Conservation (phyloP, 805 yeast genomes). For the Metschnikowia sp. region DNA sequence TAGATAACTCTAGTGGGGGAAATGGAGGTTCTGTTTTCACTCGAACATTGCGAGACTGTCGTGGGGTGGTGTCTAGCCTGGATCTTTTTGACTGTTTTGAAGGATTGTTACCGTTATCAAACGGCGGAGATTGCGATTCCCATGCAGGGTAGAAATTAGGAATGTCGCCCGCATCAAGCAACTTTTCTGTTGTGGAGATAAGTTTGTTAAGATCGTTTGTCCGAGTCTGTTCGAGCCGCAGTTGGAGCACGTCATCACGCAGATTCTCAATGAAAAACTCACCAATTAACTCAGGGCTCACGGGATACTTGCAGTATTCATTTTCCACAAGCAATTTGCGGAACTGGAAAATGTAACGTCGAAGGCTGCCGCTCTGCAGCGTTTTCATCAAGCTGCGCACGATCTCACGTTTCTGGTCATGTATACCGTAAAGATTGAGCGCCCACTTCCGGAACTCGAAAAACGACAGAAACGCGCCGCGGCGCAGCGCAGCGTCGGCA, state of each 20-base stretch:
- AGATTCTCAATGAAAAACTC: constrained; percentile 4
- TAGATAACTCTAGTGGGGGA: background rate
- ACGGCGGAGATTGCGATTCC: background rate
- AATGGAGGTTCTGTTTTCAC: background rate
- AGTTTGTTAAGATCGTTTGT: background rate
- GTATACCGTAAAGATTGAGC: background rate
- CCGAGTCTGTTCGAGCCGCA: background rate
- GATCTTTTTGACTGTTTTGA: background rate
- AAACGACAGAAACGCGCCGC: constrained; percentile 1
- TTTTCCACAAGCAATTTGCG: constrained; percentile 1
- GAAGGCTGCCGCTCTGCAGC: background rate
- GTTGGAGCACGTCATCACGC: constrained; percentile 1
- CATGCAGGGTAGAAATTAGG: background rate
- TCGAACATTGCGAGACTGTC: constrained; percentile 3
- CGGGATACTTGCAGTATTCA: constrained; percentile 1
- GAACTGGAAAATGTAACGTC: constrained; percentile 1
- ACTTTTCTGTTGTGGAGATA: background rate
- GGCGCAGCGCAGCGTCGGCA: background rate
- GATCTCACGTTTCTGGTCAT: constrained; percentile 2
- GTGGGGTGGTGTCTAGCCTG: background rate
- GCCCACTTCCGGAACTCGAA: background rate
- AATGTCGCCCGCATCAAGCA: constrained; percentile 5
- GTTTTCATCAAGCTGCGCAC: background rate
- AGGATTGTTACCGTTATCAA: background rate
- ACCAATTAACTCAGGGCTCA: constrained; percentile 2